Base-by-base conservation (phyloP, 2,329 filamentous ascomycete genomes). In the Gnomoniopsis smithogilvyi region DNA sequence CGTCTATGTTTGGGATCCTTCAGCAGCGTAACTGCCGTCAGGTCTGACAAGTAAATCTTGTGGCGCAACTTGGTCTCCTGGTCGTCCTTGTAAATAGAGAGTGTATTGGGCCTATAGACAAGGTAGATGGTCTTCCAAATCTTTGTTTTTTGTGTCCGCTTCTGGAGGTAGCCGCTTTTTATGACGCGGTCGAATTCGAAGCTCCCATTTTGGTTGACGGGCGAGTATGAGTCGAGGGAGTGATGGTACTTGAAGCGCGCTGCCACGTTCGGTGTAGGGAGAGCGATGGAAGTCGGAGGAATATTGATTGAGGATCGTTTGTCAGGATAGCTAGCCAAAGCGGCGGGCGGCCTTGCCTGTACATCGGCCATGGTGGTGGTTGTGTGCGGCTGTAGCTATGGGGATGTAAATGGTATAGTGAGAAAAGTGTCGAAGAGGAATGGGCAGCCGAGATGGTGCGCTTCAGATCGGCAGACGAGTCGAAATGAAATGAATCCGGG, bases 181-280 rank as follows among this genome's bases (percentile, higher is more conserved):
- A 98, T 83, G 57, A 98, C 91, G 53, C 92, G 88, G 73, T 99
- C 95, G 69, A 96, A 96, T 69, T 95, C 93, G 72, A 96, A 99
- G 73, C 92, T 95, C 63, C 95, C 95, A 73, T 96, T 93, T 73
- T 96, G 89, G 70, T 94, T 96, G 64, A 98, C 92, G 4, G 92
- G 91, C 33, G 91, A 95, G 69, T 92, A 87, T 17, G 87, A 80
- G 64, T 90, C 86, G 47, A 88, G 70, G 26, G 77, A 78, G 26
- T 85, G 73, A 65, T 83, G 80, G 57, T 63, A 71, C 59, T 67
- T 70, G 30, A 74, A 46, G n/a, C 70, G 70, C 47, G 68, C 67
- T 17, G 70, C 61, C 19, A 68, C 66, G 36, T 62, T 61, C 15
- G 66, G 66, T 12, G 66, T 62, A n/a, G 68, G 66, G 12, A 70